These are phyloP conservation scores for Davidsoniella eucalypti DNA, from an alignment of 2,329 filamentous ascomycete species.

Conservation along the genomic window DNA sequence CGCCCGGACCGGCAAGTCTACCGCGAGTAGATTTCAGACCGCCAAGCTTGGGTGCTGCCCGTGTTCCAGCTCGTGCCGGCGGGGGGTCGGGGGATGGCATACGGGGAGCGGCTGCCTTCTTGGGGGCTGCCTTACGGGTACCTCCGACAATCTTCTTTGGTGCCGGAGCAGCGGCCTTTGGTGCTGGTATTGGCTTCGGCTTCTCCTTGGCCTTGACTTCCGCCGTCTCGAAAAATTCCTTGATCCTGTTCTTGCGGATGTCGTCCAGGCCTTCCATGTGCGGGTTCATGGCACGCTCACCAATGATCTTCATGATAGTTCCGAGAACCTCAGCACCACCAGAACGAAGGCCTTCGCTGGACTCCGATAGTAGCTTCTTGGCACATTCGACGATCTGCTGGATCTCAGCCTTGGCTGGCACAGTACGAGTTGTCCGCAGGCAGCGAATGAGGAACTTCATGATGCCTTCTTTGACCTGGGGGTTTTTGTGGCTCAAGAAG, in stretches of 20 bases:
- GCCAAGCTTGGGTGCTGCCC: constrained; percentile 35
- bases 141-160: constrained; percentile 33
- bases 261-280: constrained; percentile 88
- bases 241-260: constrained; percentile 88
- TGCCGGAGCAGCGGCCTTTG: constrained; percentile 36
- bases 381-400: constrained; percentile 71
- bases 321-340: constrained; percentile 85
- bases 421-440: constrained; percentile 64
- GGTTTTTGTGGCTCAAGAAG: constrained; percentile 85
- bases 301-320: constrained; percentile 96
- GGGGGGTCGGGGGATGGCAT: constrained; percentile 18
- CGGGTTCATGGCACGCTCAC: constrained; percentile 86
- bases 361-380: constrained; percentile 82
- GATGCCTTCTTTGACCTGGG: constrained; percentile 90
- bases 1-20: constrained; percentile 32
- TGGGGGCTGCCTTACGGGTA: constrained; percentile 23
- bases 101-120: constrained; percentile 26
- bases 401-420: constrained; percentile 71
- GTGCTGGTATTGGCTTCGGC: constrained; percentile 73
- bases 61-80: constrained; percentile 38
- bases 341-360: constrained; percentile 67
- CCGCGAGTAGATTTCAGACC: constrained; percentile 45
- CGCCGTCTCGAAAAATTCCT: constrained; percentile 64
- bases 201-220: constrained; percentile 41
- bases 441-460: constrained; percentile 86